Evolutionary conservation across 495 filamentous ascomycete species (phyloP).

Genomic region (Xylaria flabelliformis): DNA sequence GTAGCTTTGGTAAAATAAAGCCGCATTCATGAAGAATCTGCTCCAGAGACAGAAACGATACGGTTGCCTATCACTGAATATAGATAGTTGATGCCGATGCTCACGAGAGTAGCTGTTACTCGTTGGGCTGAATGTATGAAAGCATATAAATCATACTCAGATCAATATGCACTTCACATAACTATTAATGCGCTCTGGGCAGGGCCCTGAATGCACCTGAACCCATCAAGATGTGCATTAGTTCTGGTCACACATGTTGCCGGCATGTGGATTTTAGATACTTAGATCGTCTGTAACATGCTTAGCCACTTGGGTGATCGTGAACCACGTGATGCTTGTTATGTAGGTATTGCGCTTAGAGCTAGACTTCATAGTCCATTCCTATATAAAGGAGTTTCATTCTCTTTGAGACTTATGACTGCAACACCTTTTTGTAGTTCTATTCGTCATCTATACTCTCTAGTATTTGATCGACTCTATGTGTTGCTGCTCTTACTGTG

Average conservation of each 20-base stretch:
- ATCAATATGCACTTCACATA: neutral
- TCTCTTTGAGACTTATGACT: neutral
- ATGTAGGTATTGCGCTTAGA: neutral
- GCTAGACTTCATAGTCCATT: neutral
- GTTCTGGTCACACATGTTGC: neutral
- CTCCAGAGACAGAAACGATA: neutral
- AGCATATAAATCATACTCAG: neutral
- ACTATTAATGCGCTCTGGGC: neutral
- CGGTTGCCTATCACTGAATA: neutral
- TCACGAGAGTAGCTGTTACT: neutral
- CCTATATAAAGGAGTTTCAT: neutral
- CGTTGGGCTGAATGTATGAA: neutral
- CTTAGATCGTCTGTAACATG: neutral
- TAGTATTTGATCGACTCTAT: neutral
- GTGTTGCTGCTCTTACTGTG: conserved; percentile 1
- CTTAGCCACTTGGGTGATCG: neutral
- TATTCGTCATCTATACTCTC: neutral
- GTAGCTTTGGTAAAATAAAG: neutral
- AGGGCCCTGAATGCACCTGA: neutral
- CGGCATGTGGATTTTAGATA: neutral
- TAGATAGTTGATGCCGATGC: neutral
- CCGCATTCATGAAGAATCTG: neutral
- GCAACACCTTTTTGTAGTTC: neutral
- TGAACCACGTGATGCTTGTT: neutral
- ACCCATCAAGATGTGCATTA: neutral